Base-by-base conservation (phyloP, 129 eudicot genomes). In the Rutidosis leptorrhynchoides region DNA sequence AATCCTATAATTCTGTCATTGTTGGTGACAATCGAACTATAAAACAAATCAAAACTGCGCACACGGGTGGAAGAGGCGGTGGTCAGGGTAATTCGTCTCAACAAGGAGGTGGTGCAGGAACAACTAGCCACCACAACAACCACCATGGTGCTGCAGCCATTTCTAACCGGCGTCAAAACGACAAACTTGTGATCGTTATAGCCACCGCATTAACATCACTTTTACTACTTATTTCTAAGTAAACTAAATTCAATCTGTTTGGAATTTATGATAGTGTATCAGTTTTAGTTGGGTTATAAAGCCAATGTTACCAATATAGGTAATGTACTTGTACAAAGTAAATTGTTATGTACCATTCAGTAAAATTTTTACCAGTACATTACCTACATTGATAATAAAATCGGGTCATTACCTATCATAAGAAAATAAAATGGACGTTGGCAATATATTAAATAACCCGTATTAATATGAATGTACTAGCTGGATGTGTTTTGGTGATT, bases 91-190 rank as follows among this genome's bases (percentile, higher is more conserved):
- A 5, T 43, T 64, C 70, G 2, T 24, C 53, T 8, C 33, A 40
- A 62, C 42, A 28, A 51, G 58, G 12, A 3, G 78, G 71, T 7
- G 73, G 64, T 55, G 46, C 78, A 5, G 78, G 72, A 64, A 58
- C 71, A 30, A 49, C 58, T 26, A 51, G 20, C 5, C 78, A 29
- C 19, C 71, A 25, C 25, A 73, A 43, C 23, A 73, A 55, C 23
- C 65, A 65, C 40, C 70, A 56, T 24, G 23, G 64, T 5, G 35
- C 35, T 14, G 65, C 59, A 3, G 69, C n/a, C 5, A 29, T 37
- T 65, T 57, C 45, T 42, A 43, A 27, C 9, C 37, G 8, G n/a
- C 30, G 60, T 4, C 25, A 6, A 30, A 65, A 65, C 28, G 60
- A 46, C 54, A 45, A 12, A 22, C 37, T 56, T 64, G 7, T 65